Conservation (phyloP, 176 grass and related monocot genomes). For the Pharus latifolius region DNA sequence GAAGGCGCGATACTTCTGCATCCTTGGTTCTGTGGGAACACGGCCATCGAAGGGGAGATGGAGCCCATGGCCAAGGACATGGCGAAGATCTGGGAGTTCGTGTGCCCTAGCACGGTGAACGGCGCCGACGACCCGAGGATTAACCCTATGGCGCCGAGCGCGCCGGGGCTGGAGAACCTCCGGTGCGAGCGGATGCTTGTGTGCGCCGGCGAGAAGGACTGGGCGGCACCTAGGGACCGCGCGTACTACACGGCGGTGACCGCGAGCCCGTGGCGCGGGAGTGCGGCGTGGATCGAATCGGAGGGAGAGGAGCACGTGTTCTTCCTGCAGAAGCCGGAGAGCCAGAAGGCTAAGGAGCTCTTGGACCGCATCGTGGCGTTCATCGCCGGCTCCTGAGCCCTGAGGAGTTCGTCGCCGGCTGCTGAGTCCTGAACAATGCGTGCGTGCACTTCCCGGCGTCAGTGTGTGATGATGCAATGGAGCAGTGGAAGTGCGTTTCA, state of each 20-base stretch:
- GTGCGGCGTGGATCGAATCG: constrained; percentile 29
- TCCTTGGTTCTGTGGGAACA: constrained; percentile 32
- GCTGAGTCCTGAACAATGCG: too few species aligned
- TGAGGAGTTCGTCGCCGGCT: too few species aligned
- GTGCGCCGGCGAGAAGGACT: constrained; percentile 19
- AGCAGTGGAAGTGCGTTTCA: too few species aligned
- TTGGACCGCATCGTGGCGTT: constrained; percentile 24
- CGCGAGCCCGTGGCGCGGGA: constrained; percentile 34
- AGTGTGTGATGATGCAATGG: too few species aligned
- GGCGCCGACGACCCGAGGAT: constrained; percentile 42
- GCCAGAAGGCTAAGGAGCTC: constrained; percentile 7
- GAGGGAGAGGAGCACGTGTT: constrained; percentile 42
- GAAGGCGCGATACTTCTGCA: constrained; percentile 37
- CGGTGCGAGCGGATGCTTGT: constrained; percentile 35
- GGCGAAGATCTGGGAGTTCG: constrained; percentile 34
- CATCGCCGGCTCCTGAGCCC: neutral
- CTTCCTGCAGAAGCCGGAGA: constrained; percentile 25
- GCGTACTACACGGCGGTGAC: constrained; percentile 30
- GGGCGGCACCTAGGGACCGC: constrained; percentile 6
- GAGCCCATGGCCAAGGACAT: neutral
- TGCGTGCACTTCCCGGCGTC: too few species aligned
- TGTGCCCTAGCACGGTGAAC: constrained; percentile 22
- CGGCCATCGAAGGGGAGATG: constrained; percentile 10
- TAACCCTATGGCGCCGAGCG: constrained; percentile 27
- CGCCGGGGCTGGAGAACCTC: constrained; percentile 13